Evolutionary conservation across 306 rosid species (phyloP).

Genomic region (Pyrus pyrifolia): DNA sequence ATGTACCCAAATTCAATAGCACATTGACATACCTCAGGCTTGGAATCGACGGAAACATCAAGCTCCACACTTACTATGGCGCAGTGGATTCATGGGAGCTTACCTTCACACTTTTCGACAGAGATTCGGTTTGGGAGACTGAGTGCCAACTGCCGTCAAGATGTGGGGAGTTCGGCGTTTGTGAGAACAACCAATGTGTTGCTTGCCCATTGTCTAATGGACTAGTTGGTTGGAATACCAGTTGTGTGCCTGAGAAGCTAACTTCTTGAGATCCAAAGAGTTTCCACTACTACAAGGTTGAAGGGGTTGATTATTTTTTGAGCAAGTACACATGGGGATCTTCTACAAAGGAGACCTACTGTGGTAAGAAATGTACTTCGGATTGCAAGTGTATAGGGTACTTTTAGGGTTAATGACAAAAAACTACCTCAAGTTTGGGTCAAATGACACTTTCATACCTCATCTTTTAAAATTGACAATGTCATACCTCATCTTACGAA

Average conservation of each 20-base stretch:
- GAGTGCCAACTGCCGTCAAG: constrained; percentile 52
- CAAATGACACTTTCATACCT: no score
- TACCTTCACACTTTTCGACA: constrained; percentile 39
- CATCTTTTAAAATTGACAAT: no score
- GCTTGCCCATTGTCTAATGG: constrained; percentile 54
- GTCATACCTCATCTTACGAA: no score
- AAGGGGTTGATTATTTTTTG: constrained; percentile 60
- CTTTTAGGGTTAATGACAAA: no score
- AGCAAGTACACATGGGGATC: constrained; percentile 40
- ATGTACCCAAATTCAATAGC: constrained; percentile 44
- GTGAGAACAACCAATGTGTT: constrained; percentile 64
- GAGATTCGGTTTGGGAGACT: constrained; percentile 28
- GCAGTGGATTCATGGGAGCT: constrained; percentile 42
- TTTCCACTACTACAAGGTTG: constrained; percentile 48
- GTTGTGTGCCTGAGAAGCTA: constrained; percentile 35
- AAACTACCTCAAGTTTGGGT: no score
- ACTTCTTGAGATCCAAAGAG: constrained; percentile 31
- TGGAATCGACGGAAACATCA: constrained; percentile 53
- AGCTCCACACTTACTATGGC: constrained; percentile 35
- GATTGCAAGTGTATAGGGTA: constrained; percentile 61
- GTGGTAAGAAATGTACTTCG: constrained; percentile 38
- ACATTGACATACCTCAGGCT: constrained; percentile 43
- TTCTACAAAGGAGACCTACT: constrained; percentile 21
- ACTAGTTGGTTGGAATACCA: constrained; percentile 43
- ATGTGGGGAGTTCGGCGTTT: constrained; percentile 52